Evolutionary conservation across 2,329 filamentous ascomycete genomes (phyloP).

Genomic region (Aspergillus terreus): DNA sequence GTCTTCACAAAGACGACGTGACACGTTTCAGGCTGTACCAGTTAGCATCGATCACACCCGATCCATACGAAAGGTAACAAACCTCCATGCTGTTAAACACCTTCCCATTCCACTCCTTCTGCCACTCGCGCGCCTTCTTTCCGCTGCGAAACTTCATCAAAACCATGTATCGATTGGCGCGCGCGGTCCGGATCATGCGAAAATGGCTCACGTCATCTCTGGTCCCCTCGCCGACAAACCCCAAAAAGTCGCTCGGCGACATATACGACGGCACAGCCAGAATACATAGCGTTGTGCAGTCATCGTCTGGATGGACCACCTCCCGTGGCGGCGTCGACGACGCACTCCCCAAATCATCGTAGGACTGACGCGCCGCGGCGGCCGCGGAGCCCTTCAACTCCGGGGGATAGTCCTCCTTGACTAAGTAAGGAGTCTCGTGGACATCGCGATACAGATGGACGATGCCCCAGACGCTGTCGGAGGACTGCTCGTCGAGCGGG

Average conservation of each 20-base stretch:
- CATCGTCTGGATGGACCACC: constrained; percentile 39
- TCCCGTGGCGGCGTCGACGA: constrained; percentile 1
- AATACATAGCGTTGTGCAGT: constrained; percentile 87
- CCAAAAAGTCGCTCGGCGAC: constrained; percentile 83
- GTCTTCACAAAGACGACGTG: constrained; percentile 93
- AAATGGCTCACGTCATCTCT: constrained; percentile 87
- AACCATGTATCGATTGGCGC: constrained; percentile 89
- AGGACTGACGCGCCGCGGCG: constrained; percentile 27
- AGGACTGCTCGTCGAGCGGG: constrained; percentile 65
- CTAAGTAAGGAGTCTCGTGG: constrained; percentile 64
- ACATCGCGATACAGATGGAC: constrained; percentile 90
- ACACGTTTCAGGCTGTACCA: constrained; percentile 74
- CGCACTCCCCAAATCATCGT: constrained; percentile 19
- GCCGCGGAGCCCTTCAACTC: constrained; percentile 37
- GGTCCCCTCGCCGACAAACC: constrained; percentile 86
- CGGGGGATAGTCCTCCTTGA: constrained; percentile 44
- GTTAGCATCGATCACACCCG: constrained; percentile 9
- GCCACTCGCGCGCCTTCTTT: constrained; percentile 72
- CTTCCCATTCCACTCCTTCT: constrained; percentile 84
- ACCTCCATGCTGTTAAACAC: constrained; percentile 87
- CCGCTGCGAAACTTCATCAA: constrained; percentile 86
- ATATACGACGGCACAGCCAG: constrained; percentile 93
- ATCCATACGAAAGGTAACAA: constrained; percentile 3
- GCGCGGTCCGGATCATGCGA: constrained; percentile 84
- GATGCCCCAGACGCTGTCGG: constrained; percentile 84